phyloP scores from a whole-genome alignment of 2,329 filamentous ascomycete genomes.

The Arthrobotrys conoides region DNA sequence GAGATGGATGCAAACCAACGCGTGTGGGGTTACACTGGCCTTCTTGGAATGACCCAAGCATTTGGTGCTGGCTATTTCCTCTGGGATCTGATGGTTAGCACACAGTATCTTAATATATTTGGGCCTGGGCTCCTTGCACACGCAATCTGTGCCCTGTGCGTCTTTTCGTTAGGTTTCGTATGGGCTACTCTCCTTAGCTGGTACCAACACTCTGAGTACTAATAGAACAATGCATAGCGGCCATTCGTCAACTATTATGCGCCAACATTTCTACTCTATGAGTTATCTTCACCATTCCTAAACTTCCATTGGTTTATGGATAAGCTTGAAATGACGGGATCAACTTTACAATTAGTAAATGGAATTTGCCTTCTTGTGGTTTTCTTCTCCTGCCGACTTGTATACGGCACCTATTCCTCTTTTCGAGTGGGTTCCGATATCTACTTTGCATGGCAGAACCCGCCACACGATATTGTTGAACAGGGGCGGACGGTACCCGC shows the following conservation, averaged over 20 bases:
- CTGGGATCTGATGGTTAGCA: slow-evolving; percentile 82
- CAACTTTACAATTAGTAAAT: slow-evolving; percentile 81
- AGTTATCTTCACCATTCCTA: slow-evolving; percentile 85
- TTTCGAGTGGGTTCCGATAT: slow-evolving; percentile 79
- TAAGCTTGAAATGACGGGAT: slow-evolving; percentile 85
- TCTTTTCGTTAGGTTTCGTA: slow-evolving; percentile 85
- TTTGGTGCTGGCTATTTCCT: slow-evolving; percentile 86
- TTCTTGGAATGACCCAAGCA: slow-evolving; percentile 79
- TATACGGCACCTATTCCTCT: slow-evolving; percentile 83
- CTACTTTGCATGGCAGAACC: slow-evolving; percentile 72
- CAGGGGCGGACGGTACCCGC: slow-evolving; percentile 73
- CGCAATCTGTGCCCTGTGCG: slow-evolving; percentile 79
- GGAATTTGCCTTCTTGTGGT: slow-evolving; percentile 79
- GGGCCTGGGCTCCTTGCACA: slow-evolving; percentile 83
- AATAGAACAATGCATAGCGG: slow-evolving; percentile 70
- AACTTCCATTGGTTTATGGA: slow-evolving; percentile 95
- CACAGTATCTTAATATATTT: slow-evolving; percentile 78
- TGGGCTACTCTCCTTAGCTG: slow-evolving; percentile 66
- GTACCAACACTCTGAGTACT: slow-evolving; percentile 23
- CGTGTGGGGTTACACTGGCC: slow-evolving; percentile 83
- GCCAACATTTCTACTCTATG: slow-evolving; percentile 85
- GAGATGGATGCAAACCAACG: slow-evolving; percentile 76
- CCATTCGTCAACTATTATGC: slow-evolving; percentile 89
- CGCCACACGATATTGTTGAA: slow-evolving; percentile 68
- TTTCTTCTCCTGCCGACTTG: slow-evolving; percentile 82